Conservation (phyloP, 805 yeast genomes). For the Maudiozyma barnettii region DNA sequence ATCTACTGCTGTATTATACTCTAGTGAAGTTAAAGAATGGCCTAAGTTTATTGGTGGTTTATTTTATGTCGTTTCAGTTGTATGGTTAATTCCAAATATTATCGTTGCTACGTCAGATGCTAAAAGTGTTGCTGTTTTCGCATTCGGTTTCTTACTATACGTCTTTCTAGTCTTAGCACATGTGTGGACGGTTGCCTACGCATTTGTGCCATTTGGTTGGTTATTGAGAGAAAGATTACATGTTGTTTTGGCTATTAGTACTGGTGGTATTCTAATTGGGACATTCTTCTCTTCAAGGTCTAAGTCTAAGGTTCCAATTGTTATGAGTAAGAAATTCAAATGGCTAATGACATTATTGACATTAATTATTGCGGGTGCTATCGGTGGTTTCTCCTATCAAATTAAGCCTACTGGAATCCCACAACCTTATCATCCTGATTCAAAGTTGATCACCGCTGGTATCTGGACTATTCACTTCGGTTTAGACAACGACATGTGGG, state of each 20-base stretch:
- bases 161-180: slow-evolving; percentile 62
- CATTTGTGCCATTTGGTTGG: slow-evolving; percentile 94
- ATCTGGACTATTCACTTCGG: slow-evolving; percentile 99
- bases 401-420: slow-evolving; percentile 39
- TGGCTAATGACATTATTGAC: slow-evolving; percentile 12
- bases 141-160: slow-evolving; percentile 39
- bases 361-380: slow-evolving; percentile 9
- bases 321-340: slow-evolving; percentile 10
- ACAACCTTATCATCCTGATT: slow-evolving; percentile 54
- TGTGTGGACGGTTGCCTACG: slow-evolving; percentile 97
- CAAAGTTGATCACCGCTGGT: slow-evolving; percentile 80
- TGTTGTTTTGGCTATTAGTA: slow-evolving; percentile 51
- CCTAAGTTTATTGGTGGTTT: slow-evolving; percentile 52
- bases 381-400: slow-evolving; percentile 17
- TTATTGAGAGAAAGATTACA: slow-evolving; percentile 82
- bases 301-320: neutral
- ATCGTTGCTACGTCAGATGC: slow-evolving; percentile 46
- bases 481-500: slow-evolving; percentile 96
- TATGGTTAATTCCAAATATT: slow-evolving; percentile 56
- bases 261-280: slow-evolving; percentile 45
- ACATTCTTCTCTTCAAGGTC: slow-evolving; percentile 16
- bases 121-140: slow-evolving; percentile 46
- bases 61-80: slow-evolving; percentile 50
- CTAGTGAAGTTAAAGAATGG: slow-evolving; percentile 20
- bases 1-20: slow-evolving; percentile 23